Percentiles rank a stretch among this genome's conserved stretches.
These are phyloP conservation scores for Fraxinus anomala DNA, from an alignment of 257 asterid genomes.

Conservation along the genomic window DNA sequence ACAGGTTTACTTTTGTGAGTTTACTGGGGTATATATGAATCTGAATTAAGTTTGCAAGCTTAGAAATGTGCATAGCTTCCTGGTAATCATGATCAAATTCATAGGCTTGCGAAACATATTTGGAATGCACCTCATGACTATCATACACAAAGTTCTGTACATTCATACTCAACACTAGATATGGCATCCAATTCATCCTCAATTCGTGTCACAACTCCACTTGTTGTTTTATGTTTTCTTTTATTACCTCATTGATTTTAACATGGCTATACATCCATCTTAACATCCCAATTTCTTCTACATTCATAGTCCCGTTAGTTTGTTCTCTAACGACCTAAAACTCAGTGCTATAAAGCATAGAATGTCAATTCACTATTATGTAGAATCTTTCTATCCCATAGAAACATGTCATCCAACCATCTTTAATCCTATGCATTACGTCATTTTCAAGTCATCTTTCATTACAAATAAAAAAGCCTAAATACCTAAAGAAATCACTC, in stretches of 20 bases:
- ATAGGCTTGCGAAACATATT: neutral
- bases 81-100: neutral
- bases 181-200: neutral
- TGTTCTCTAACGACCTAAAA: neutral
- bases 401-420: neutral
- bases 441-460: neutral
- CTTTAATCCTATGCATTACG: neutral
- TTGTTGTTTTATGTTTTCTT: neutral
- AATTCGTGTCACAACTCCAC: neutral
- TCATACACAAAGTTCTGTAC: neutral
- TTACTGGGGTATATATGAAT: neutral
- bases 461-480: neutral
- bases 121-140: neutral
- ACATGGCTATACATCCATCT: neutral
- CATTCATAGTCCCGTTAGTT: neutral
- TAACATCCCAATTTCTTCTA: neutral
- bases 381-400: neutral
- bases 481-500: neutral
- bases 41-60: neutral
- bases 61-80: neutral
- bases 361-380: neutral
- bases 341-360: neutral
- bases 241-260: neutral
- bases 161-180: neutral
- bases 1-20: neutral